Percentiles rank a stretch among this genome's conserved stretches.
Evolutionary conservation across 1,284 basidiomycete species (phyloP).

Genomic region (Rhodotorula sp.): DNA sequence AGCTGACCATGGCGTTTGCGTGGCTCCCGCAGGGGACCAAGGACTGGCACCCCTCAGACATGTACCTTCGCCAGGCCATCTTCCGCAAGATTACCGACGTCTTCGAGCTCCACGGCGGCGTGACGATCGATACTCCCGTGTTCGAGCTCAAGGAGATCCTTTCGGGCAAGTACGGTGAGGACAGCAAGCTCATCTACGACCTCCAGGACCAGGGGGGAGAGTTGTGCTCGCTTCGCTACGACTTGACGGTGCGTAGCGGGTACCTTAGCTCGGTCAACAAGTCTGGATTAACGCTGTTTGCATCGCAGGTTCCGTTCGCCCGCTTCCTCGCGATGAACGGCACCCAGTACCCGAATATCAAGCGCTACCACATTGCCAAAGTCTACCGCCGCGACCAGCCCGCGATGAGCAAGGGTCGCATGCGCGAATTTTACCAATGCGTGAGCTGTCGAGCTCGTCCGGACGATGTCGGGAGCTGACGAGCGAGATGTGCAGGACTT

Average conservation of each 20-base stretch:
- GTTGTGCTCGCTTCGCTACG: conserved; percentile 89
- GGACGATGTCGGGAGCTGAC: background rate
- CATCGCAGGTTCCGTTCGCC: conserved; percentile 73
- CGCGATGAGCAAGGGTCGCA: conserved; percentile 95
- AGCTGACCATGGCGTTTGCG: background rate
- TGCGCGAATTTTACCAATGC: conserved; percentile 98
- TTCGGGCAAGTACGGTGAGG: conserved; percentile 95
- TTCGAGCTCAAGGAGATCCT: conserved; percentile 97
- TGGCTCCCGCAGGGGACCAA: conserved; percentile 71
- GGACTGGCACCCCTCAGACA: conserved; percentile 92
- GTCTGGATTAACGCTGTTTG: background rate
- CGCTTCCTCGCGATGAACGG: conserved; percentile 94
- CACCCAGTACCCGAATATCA: conserved; percentile 64
- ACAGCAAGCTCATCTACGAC: conserved; percentile 97
- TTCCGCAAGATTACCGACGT: conserved; percentile 83
- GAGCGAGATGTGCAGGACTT: conserved; percentile 65
- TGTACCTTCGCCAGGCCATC: conserved; percentile 86
- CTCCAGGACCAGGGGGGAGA: conserved; percentile 98
- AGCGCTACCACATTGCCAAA: conserved; percentile 97
- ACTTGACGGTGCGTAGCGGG: conserved; percentile 69
- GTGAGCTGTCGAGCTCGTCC: conserved; percentile 55
- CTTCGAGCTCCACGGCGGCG: conserved; percentile 86
- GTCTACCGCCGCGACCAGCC: conserved; percentile 96
- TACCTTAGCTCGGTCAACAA: background rate
- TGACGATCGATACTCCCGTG: conserved; percentile 94